Evolutionary conservation across 2,329 filamentous ascomycete genomes (phyloP), one percentile per base, ranked within the genome.

Genomic region (Calonectria pauciramosa): DNA sequence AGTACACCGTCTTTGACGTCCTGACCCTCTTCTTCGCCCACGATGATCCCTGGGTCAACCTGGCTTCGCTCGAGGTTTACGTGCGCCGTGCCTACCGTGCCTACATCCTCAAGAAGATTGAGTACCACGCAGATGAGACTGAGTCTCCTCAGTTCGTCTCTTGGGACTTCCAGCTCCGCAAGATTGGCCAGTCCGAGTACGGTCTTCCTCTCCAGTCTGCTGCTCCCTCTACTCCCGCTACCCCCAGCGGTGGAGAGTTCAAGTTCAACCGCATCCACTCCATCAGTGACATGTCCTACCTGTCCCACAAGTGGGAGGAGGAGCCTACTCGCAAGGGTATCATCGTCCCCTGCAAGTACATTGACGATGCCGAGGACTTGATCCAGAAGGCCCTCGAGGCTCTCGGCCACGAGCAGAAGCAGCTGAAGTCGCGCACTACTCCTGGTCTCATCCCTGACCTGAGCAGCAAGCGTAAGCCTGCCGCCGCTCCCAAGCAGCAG

Each of bases 1-100:
- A 98, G 88, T 99, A 97, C 89, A 99, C 96, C 52, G 97, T 99
- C 77, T 98, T 98, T 80, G 97, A 99, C 83, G 97, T 99, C 23
- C 87, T 99, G 78, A 94, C 96, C 10, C 93, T 95, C 72, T 99
- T 99, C 92, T 99, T 99, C 83, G 94, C 93, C 41, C 96, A 99
- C 86, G 92, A 95, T 52, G 97, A 99, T 83, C 93, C 95, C 16
- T 99, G 96, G 95, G 96, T 99, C 36, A 95, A 95, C 10, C 89
- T 98, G 75, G 97, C 97, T 73, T 95, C 97, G 63, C 91, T 99
- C 6, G 97, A 99, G 85, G 96, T 99, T 64, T 99, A 99, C 85
- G 93, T 98, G 76, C 96, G 97, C 81, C 95, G 97, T 77, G 96
- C 97, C 18, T 99, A 99, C 89, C 95, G 97, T 89, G 97, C 97